Percentiles rank a stretch among this genome's conserved stretches.
These are phyloP conservation scores for Umbelopsis ramanniana DNA, from an alignment of 192 early-diverging fungal genomes.

Conservation along the genomic window DNA sequence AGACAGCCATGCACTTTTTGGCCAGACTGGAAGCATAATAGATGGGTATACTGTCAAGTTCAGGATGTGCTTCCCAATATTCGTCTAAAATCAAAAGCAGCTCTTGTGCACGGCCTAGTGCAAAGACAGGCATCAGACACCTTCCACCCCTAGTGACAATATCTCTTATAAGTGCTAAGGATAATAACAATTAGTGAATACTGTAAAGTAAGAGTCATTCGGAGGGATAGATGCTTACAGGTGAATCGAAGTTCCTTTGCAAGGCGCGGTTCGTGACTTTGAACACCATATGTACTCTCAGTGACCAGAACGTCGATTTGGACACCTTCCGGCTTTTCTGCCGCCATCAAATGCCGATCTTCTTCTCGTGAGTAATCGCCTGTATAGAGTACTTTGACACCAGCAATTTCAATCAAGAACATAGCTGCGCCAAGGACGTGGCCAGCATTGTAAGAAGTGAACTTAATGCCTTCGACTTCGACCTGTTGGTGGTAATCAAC, in stretches of 20 bases:
- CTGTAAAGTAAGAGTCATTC: too few relatives aligned
- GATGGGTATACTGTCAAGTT: constrained; percentile 89
- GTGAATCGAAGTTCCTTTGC: constrained; percentile 93
- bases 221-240: constrained; percentile 34
- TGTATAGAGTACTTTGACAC: constrained; percentile 92
- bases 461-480: constrained; percentile 93
- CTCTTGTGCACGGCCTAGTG: constrained; percentile 97
- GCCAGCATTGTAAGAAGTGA: constrained; percentile 96
- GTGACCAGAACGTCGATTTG: constrained; percentile 91
- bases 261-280: constrained; percentile 92
- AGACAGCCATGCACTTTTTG: constrained; percentile 97
- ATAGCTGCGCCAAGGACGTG: constrained; percentile 98
- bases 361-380: constrained; percentile 99
- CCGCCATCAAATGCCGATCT: constrained; percentile 97
- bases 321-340: constrained; percentile 84
- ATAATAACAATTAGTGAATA: background rate
- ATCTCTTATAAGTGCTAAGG: constrained; percentile 71
- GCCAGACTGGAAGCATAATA: constrained; percentile 95
- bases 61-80: constrained; percentile 91
- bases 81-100: constrained; percentile 96
- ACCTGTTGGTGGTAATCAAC: constrained; percentile 97
- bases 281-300: constrained; percentile 97
- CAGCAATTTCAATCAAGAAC: constrained; percentile 92
- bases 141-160: constrained; percentile 86
- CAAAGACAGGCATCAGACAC: constrained; percentile 95